Evolutionary conservation across 768 basidiomycete species (phyloP).

Genomic region (Lentinula guzmanii): DNA sequence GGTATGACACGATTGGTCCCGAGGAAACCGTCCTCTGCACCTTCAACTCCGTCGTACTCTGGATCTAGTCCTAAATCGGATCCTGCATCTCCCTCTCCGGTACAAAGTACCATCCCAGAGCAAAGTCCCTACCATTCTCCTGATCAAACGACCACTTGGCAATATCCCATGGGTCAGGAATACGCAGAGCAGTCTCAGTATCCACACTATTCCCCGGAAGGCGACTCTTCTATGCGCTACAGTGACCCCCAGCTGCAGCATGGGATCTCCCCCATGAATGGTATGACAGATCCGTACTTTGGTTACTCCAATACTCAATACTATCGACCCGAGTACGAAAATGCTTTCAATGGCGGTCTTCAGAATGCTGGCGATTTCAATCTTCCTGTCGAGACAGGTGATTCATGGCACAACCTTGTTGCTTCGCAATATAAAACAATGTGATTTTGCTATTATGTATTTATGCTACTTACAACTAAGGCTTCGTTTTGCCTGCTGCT

Average conservation of each 20-base stretch:
- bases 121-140: slow-evolving; percentile 13
- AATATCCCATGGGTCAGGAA: neutral
- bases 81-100: slow-evolving; percentile 38
- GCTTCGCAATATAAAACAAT: slow-evolving; percentile 1
- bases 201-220: slow-evolving; percentile 7
- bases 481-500: neutral
- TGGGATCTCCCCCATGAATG: slow-evolving; percentile 19
- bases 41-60: slow-evolving; percentile 38
- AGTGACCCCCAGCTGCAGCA: slow-evolving; percentile 12
- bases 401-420: slow-evolving; percentile 32
- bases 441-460: neutral
- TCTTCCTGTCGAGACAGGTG: slow-evolving; percentile 27
- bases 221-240: slow-evolving; percentile 7
- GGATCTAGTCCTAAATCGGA: slow-evolving; percentile 38
- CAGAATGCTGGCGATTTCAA: slow-evolving; percentile 6
- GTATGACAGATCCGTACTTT: slow-evolving; percentile 23
- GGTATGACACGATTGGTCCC: slow-evolving; percentile 61
- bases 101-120: slow-evolving; percentile 7
- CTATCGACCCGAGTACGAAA: slow-evolving; percentile 20
- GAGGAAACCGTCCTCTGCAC: slow-evolving; percentile 37
- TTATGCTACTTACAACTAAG: neutral
- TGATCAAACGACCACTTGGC: slow-evolving; percentile 10
- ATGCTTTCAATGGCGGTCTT: slow-evolving; percentile 6
- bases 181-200: slow-evolving; percentile 13
- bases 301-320: slow-evolving; percentile 19